These are phyloP conservation scores for Solanum appendiculatum DNA, from an alignment of 257 asterid genomes.

Conservation along the genomic window DNA sequence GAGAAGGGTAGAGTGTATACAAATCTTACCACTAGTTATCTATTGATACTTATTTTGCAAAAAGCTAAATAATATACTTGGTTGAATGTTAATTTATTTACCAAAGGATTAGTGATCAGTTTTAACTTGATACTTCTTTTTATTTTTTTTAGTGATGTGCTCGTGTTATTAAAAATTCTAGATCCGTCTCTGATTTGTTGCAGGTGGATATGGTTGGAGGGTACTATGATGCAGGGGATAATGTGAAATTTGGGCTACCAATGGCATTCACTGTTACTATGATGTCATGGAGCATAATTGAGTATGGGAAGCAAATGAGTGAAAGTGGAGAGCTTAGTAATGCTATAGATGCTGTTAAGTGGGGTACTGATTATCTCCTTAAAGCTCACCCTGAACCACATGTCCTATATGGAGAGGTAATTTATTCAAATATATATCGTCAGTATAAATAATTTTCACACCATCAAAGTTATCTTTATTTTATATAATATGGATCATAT, in stretches of 20 bases:
- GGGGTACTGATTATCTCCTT: slow-evolving; percentile 97
- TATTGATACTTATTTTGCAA: too few species aligned
- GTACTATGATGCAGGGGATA: slow-evolving; percentile 97
- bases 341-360: slow-evolving; percentile 80
- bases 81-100: background rate
- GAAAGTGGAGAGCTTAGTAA: slow-evolving; percentile 68
- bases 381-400: slow-evolving; percentile 90
- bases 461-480: background rate
- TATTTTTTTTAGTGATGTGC: background rate
- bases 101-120: background rate
- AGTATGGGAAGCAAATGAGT: slow-evolving; percentile 73
- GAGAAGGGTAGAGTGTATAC: background rate
- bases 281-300: slow-evolving; percentile 93
- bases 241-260: slow-evolving; percentile 91
- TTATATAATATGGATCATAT: too few species aligned
- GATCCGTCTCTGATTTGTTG: background rate
- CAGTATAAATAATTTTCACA: background rate
- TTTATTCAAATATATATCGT: background rate
- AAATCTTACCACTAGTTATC: too few species aligned
- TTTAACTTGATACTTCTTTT: background rate
- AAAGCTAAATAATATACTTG: background rate
- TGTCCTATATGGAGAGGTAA: slow-evolving; percentile 90
- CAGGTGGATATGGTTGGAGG: slow-evolving; percentile 98
- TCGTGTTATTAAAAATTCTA: background rate
- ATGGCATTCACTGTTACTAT: slow-evolving; percentile 94